Percentiles rank a stretch among this genome's conserved stretches.
phyloP scores from a whole-genome alignment of 78 protist genomes.

The Pelomyxa schiedti region DNA sequence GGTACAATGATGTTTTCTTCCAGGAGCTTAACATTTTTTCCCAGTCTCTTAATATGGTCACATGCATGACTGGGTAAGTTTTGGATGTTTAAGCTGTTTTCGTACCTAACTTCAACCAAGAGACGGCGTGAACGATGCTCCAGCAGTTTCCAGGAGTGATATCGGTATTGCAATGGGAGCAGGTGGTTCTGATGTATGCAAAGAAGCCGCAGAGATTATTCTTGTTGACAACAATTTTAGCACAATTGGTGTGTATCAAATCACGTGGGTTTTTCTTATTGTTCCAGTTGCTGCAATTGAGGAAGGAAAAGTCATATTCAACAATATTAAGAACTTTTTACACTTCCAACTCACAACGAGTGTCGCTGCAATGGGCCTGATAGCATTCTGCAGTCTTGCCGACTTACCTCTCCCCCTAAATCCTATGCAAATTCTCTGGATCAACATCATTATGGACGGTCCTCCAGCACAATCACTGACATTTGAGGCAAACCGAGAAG shows the following conservation, averaged over 20 bases:
- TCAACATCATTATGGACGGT: conserved; percentile 72
- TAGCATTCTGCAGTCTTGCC: background rate
- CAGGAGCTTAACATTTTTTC: too few species aligned
- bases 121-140: conserved; percentile 92
- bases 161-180: conserved; percentile 76
- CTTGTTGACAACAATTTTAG: conserved; percentile 13
- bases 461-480: conserved; percentile 50
- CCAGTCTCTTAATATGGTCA: too few species aligned
- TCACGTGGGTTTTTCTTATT: too few species aligned
- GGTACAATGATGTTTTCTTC: too few species aligned
- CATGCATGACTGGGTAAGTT: too few species aligned
- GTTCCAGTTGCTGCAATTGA: conserved; percentile 48
- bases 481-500: background rate
- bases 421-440: conserved; percentile 56
- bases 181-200: conserved; percentile 68
- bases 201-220: conserved; percentile 73
- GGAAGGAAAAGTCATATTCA: conserved; percentile 9
- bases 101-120: too few species aligned
- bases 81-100: too few species aligned
- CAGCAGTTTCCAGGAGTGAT: conserved; percentile 63
- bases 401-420: conserved; percentile 26
- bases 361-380: background rate
- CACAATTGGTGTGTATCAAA: too few species aligned
- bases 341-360: conserved; percentile 3
- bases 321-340: background rate